Evolutionary conservation across 805 yeast genomes (phyloP).

Genomic region (Metschnikowia chrysomelidarum): DNA sequence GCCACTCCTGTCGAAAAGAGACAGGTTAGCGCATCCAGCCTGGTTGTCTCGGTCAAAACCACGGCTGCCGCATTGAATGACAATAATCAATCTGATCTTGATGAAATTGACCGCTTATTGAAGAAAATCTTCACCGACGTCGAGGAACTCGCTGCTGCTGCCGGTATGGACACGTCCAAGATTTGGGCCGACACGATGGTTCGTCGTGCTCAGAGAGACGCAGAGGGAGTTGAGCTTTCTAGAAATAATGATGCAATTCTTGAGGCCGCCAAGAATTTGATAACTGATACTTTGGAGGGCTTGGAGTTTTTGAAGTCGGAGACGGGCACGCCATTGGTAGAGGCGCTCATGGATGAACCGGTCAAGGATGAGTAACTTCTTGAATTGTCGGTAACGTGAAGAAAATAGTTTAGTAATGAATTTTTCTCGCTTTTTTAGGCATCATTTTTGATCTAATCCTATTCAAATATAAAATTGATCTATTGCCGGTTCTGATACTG

Average conservation of each 20-base stretch:
- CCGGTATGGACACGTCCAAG: slow-evolving; percentile 8
- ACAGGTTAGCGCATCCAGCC: not conserved
- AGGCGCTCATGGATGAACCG: too few species aligned
- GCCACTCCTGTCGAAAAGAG: slow-evolving; percentile 4
- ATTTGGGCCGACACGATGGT: slow-evolving; percentile 4
- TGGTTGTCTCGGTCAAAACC: not conserved
- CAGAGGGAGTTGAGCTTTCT: not conserved
- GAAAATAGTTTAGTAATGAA: too few species aligned
- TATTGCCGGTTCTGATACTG: too few species aligned
- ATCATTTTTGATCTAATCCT: too few species aligned
- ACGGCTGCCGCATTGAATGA: slow-evolving; percentile 1
- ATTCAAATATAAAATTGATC: too few species aligned
- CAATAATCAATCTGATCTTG: slow-evolving; percentile 2
- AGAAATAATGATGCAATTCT: slow-evolving; percentile 3
- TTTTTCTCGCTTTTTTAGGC: too few species aligned
- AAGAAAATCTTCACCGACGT: slow-evolving; percentile 7
- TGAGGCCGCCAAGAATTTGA: slow-evolving; percentile 2
- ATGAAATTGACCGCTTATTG: slow-evolving; percentile 6
- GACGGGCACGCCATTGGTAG: slow-evolving; percentile 9
- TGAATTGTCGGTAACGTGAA: too few species aligned
- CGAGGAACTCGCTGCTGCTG: slow-evolving; percentile 11
- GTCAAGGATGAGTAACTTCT: too few species aligned
- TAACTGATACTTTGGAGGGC: slow-evolving; percentile 8
- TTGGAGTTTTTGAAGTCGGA: slow-evolving; percentile 4
- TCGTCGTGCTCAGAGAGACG: not conserved